Percentiles rank a stretch among this genome's conserved stretches.
These are phyloP conservation scores for Arthrobotrys entomopaga DNA, from an alignment of 2,329 filamentous ascomycete genomes.

Conservation along the genomic window DNA sequence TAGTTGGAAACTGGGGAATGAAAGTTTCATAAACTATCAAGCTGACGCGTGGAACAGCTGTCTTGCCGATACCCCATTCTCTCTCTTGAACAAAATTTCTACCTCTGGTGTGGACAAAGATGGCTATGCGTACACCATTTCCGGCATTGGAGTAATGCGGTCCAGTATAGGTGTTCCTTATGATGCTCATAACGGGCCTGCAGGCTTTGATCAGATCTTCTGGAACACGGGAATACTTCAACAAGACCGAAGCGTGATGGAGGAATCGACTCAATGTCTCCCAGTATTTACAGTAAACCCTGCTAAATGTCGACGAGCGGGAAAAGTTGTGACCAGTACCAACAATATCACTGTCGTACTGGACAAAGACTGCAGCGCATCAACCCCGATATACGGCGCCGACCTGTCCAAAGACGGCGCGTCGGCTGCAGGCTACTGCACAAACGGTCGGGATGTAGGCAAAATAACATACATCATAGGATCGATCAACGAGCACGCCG, in stretches of 20 bases:
- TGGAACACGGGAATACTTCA: slow-evolving; percentile 32
- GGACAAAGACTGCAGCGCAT: slow-evolving; percentile 38
- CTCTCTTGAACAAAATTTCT: slow-evolving; percentile 31
- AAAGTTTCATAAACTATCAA: slow-evolving; percentile 41
- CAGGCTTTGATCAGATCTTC: slow-evolving; percentile 46
- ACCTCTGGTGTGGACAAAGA: slow-evolving; percentile 38
- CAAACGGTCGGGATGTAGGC: slow-evolving; percentile 14
- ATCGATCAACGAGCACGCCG: slow-evolving; percentile 45
- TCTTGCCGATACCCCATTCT: slow-evolving; percentile 42
- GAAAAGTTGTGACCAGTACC: slow-evolving; percentile 20
- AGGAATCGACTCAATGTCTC: slow-evolving; percentile 47
- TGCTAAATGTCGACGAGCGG: slow-evolving; percentile 40
- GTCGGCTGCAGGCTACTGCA: slow-evolving; percentile 41
- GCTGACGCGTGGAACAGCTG: slow-evolving; percentile 29
- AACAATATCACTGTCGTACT: slow-evolving; percentile 48
- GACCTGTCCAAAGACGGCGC: slow-evolving; percentile 38
- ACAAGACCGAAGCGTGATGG: slow-evolving; percentile 29
- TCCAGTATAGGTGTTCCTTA: slow-evolving; percentile 50
- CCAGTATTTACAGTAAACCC: slow-evolving; percentile 46
- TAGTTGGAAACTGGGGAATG: slow-evolving; percentile 42
- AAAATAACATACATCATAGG: slow-evolving; percentile 47
- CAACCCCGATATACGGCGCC: slow-evolving; percentile 49
- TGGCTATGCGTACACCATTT: slow-evolving; percentile 43
- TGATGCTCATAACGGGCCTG: slow-evolving; percentile 39
- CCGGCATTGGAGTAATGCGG: slow-evolving; percentile 35